phyloP scores from a whole-genome alignment of 768 basidiomycete genomes.

The Lactarius psammicola region DNA sequence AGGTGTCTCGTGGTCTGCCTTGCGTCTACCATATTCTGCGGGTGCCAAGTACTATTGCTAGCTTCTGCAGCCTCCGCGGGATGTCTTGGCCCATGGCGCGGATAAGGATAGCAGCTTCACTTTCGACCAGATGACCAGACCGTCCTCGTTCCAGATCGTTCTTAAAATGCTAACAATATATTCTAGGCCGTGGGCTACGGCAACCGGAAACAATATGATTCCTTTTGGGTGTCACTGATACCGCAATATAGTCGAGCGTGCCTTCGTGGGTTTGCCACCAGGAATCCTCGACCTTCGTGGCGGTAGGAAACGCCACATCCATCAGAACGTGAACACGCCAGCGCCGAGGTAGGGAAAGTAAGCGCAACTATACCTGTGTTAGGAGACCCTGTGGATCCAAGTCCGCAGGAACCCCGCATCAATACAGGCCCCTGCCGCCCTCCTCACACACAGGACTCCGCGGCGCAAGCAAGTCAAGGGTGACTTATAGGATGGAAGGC shows the following conservation, averaged over 20 bases:
- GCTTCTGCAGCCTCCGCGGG: background rate
- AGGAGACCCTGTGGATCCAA: background rate
- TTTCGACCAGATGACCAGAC: background rate
- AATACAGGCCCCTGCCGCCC: constrained; percentile 1
- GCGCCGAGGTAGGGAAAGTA: background rate
- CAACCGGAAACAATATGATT: background rate
- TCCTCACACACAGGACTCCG: constrained; percentile 8
- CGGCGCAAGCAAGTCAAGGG: constrained; percentile 8
- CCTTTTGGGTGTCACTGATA: background rate
- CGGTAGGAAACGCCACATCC: background rate
- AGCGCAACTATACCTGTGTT: background rate
- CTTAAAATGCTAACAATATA: background rate
- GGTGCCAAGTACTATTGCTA: background rate
- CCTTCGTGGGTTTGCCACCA: background rate
- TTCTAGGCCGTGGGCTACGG: background rate
- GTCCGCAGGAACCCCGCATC: constrained; percentile 3
- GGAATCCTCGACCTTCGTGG: background rate
- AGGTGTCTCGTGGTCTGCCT: background rate
- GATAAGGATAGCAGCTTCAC: background rate
- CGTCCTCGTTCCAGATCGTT: background rate
- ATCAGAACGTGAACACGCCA: background rate
- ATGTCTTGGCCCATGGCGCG: background rate
- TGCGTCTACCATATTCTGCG: background rate
- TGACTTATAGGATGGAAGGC: constrained; percentile 2
- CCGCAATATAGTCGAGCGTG: background rate